phyloP scores from a whole-genome alignment of 345 rosid species.

The Citrus unshiu region DNA sequence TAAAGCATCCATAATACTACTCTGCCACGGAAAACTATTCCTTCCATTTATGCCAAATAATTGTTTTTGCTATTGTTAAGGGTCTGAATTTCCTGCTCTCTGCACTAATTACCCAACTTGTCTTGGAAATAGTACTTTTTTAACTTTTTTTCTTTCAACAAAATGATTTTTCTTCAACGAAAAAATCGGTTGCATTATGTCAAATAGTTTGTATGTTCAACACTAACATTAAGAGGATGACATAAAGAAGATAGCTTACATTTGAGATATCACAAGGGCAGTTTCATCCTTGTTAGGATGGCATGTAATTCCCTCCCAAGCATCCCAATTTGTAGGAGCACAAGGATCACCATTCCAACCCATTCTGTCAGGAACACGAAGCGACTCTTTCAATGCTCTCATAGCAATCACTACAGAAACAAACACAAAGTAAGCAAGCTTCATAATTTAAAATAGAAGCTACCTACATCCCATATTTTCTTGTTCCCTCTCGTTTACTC shows the following conservation, averaged over 20 bases:
- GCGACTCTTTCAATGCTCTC: conserved; percentile 87
- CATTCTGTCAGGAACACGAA: conserved; percentile 87
- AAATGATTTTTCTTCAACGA: no score
- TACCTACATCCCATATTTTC: not conserved
- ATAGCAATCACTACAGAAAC: conserved; percentile 64
- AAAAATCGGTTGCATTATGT: no score
- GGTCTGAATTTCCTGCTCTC: not conserved
- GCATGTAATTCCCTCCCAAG: conserved; percentile 99
- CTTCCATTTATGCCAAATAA: not conserved
- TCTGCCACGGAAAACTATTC: not conserved
- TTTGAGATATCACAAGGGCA: conserved; percentile 75
- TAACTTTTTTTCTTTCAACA: no score
- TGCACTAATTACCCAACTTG: not conserved
- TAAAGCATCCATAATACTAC: not conserved
- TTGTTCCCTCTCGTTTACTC: not conserved
- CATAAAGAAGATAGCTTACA: conserved; percentile 46
- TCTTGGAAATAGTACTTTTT: not conserved
- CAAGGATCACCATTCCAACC: conserved; percentile 99
- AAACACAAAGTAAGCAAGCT: conserved; percentile 1
- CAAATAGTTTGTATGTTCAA: not conserved
- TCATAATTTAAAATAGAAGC: conserved; percentile 2
- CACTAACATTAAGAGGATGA: not conserved
- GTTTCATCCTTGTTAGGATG: conserved; percentile 54
- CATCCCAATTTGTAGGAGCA: conserved; percentile 96
- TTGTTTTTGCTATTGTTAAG: not conserved